Base-by-base conservation (phyloP, 2,329 filamentous ascomycete species). In the Claviceps sp. region DNA sequence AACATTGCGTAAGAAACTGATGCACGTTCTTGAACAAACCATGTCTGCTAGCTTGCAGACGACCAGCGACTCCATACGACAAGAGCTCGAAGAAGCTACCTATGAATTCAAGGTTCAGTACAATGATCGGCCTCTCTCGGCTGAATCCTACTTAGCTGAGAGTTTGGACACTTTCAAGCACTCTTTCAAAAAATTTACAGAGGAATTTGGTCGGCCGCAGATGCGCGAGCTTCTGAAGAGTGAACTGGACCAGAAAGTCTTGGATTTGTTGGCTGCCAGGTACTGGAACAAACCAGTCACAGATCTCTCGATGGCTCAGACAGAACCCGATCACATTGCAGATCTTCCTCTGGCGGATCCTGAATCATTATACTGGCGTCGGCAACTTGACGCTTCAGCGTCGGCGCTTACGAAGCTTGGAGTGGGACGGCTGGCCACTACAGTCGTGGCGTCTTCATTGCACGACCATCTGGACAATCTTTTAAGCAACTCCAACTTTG, bases 41-140 rank as follows among this genome's bases (percentile, higher is more conserved):
- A 98, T 98, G 94, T 91, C 91, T 30, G 82, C 87, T 37, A 95
- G 88, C 61, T 75, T 98, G 51, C 87, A 93, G 60, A 82, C 82
- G 52, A 98, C 93, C 3, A 87, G 87, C 60, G 89, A 96, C 63
- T 89, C 89, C 9, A 96, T 98, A 58, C 85, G 85, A 55, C 89
- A 95, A 65, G 93, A 98, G 66, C 79, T 98, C 0, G 91, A 96
- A 62, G 93, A 98, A 68, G 90, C 93, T 3, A 91, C 88, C 0
- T 98, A 98, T 63, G 91, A 98, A 68, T 98, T 95, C 76, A 98
- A 98, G 67, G 93, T 98, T 5, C 94, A 98, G 67, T 98, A 98
- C 71, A 98, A 98, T 62, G 93, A 98, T 65, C 83, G 93, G 6
- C 89, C 91, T 1, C 74, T 98, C 38, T 95, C 89, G 49, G 93